A percentile compares a stretch with the other conserved stretches of the same genome.
Evolutionary conservation across 139 green algal genomes (phyloP).

Genomic region (Chlamydomonas eustigma): DNA sequence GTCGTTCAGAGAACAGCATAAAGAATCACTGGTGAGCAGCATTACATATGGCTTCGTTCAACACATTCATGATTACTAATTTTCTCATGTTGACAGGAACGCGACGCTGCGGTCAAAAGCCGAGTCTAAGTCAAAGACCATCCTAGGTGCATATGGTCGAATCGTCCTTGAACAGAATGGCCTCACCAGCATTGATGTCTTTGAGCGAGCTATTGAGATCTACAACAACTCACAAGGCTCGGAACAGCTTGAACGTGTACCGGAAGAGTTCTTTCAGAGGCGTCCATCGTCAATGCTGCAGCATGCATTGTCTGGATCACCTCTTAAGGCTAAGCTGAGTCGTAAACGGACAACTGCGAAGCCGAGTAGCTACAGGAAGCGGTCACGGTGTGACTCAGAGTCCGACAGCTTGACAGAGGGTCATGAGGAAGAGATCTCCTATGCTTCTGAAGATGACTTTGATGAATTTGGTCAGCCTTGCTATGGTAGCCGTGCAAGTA

Average conservation of each 20-base stretch:
- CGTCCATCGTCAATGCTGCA: too few species aligned
- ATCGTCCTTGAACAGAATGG: neutral
- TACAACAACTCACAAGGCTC: neutral
- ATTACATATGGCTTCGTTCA: neutral
- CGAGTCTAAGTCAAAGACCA: constrained; percentile 26
- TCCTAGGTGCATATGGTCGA: constrained; percentile 33
- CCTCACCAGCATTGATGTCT: neutral
- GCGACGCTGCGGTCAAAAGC: constrained; percentile 41
- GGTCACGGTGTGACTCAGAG: neutral
- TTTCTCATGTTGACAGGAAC: constrained; percentile 23
- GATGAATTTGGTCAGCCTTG: neutral
- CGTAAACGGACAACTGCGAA: neutral
- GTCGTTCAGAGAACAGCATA: constrained; percentile 87
- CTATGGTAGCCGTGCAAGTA: neutral
- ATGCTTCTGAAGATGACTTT: neutral
- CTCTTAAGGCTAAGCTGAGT: neutral
- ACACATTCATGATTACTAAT: neutral
- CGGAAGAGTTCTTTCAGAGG: neutral
- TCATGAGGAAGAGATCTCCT: neutral
- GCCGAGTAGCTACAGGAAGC: neutral
- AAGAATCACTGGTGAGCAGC: constrained; percentile 83
- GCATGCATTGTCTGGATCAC: neutral
- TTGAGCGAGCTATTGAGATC: neutral
- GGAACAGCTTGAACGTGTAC: neutral
- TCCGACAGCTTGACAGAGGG: neutral